These are phyloP conservation scores for Podaxis sp. DNA, from an alignment of 768 basidiomycete genomes.

Conservation along the genomic window DNA sequence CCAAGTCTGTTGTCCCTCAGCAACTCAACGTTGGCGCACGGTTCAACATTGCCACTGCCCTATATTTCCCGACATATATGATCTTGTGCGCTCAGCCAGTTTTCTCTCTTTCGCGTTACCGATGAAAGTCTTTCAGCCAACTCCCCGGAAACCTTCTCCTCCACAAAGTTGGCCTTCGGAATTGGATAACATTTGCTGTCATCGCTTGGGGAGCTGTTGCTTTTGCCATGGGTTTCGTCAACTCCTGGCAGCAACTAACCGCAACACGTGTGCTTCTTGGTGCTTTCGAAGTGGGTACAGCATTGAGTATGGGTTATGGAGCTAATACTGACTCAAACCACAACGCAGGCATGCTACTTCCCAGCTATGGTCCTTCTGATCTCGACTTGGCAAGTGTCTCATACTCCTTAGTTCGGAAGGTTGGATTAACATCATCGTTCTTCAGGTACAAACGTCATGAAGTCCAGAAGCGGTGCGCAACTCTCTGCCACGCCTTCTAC, in stretches of 20 bases:
- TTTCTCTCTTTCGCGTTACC: neutral
- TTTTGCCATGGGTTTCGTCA: conserved; percentile 33
- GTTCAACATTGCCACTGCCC: conserved; percentile 25
- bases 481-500: neutral
- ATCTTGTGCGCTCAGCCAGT: conserved; percentile 19
- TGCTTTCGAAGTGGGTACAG: conserved; percentile 28
- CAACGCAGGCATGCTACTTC: conserved; percentile 16
- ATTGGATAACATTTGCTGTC: conserved; percentile 28
- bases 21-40: conserved; percentile 23
- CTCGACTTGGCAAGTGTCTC: conserved; percentile 15
- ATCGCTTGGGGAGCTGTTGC: conserved; percentile 31
- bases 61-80: conserved; percentile 30
- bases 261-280: conserved; percentile 29
- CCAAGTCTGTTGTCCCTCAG: conserved; percentile 4
- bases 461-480: conserved; percentile 41
- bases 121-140: conserved; percentile 24
- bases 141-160: conserved; percentile 32
- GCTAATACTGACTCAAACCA: neutral
- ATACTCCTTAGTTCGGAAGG: neutral
- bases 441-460: conserved; percentile 47
- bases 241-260: conserved; percentile 28
- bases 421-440: neutral
- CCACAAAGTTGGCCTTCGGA: conserved; percentile 26
- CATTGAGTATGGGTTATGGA: too few species aligned
- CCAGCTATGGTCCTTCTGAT: conserved; percentile 18